These are phyloP conservation scores for Xylaria nigripes DNA, from an alignment of 495 filamentous ascomycete genomes.

Conservation along the genomic window DNA sequence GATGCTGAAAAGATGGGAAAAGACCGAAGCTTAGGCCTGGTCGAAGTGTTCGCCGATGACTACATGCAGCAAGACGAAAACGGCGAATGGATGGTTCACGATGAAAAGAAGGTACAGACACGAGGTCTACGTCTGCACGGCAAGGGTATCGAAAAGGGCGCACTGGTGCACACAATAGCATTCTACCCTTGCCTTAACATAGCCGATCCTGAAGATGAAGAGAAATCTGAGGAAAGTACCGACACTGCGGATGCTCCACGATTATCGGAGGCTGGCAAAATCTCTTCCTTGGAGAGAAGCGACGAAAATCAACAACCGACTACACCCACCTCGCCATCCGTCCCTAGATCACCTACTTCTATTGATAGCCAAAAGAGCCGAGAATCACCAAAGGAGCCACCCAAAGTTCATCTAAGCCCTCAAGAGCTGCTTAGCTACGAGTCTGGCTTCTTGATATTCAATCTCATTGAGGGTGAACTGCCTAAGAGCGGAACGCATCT, in stretches of 20 bases:
- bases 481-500: conserved; percentile 67
- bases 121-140: conserved; percentile 58
- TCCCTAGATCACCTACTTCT: conserved; percentile 26
- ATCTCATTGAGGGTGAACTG: conserved; percentile 79
- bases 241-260: conserved; percentile 26
- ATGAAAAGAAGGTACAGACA: conserved; percentile 54
- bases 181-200: conserved; percentile 88
- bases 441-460: conserved; percentile 90
- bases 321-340: conserved; percentile 28
- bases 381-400: conserved; percentile 51
- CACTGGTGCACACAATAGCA: conserved; percentile 70
- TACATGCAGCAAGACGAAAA: conserved; percentile 69
- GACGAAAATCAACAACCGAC: conserved; percentile 23
- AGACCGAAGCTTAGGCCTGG: conserved; percentile 74
- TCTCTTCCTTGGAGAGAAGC: conserved; percentile 30
- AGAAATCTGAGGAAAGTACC: conserved; percentile 30
- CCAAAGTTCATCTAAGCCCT: conserved; percentile 68
- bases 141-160: conserved; percentile 65
- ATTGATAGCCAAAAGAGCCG: conserved; percentile 41
- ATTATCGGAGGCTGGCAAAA: conserved; percentile 32
- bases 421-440: conserved; percentile 79
- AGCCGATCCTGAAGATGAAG: conserved; percentile 89
- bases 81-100: conserved; percentile 75
- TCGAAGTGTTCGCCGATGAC: conserved; percentile 67
- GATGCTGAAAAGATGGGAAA: conserved; percentile 83